These are phyloP conservation scores for Calocera cornea DNA, from an alignment of 768 basidiomycete genomes.

Conservation along the genomic window DNA sequence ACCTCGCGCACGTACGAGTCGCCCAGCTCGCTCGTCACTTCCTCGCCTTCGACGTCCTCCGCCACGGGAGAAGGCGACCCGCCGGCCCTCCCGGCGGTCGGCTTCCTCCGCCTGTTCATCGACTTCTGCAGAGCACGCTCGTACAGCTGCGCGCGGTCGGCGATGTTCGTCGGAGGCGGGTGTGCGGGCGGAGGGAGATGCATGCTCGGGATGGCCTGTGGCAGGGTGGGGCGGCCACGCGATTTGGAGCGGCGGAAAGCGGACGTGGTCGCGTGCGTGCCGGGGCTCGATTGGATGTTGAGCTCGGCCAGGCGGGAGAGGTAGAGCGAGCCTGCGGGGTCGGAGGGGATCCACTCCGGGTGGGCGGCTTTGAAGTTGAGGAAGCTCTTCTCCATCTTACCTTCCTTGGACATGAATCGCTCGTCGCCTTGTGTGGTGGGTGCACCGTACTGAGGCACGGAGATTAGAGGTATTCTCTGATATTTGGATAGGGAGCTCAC, in stretches of 20 bases:
- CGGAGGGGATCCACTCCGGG: conserved; percentile 88
- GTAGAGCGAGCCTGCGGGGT: conserved; percentile 83
- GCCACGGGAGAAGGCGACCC: neutral
- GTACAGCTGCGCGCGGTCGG: conserved; percentile 54
- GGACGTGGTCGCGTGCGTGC: neutral
- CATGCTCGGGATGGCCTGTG: neutral
- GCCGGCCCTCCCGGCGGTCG: neutral
- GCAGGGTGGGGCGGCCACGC: neutral
- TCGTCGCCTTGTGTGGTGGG: conserved; percentile 54
- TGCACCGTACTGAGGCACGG: conserved; percentile 74
- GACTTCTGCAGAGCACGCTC: conserved; percentile 46
- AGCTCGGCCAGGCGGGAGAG: conserved; percentile 52
- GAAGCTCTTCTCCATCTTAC: conserved; percentile 99
- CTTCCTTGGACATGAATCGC: conserved; percentile 72
- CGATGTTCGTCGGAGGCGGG: conserved; percentile 11
- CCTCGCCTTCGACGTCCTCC: conserved; percentile 32
- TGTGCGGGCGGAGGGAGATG: conserved; percentile 4
- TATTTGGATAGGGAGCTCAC: conserved; percentile 26
- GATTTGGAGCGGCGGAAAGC: neutral
- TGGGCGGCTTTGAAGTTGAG: conserved; percentile 91
- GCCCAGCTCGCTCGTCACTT: conserved; percentile 48
- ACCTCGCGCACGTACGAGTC: conserved; percentile 64
- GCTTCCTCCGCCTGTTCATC: conserved; percentile 2
- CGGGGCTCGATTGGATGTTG: conserved; percentile 12
- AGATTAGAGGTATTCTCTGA: neutral